phyloP scores from a whole-genome alignment of 2,329 filamentous ascomycete species.

The Fusarium keratoplasticum region DNA sequence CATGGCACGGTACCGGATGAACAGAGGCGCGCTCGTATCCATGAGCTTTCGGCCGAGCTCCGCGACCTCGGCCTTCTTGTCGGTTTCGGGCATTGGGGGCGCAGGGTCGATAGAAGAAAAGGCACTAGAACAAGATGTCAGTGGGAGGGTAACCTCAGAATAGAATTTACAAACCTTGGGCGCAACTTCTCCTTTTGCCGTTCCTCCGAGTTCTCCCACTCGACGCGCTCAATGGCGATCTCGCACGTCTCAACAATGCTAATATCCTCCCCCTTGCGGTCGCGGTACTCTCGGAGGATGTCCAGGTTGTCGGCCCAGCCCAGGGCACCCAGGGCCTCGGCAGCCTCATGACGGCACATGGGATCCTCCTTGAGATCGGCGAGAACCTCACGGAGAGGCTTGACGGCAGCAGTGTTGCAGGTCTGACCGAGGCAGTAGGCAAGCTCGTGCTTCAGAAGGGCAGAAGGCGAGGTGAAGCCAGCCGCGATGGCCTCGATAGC shows the following conservation, averaged over 20 bases:
- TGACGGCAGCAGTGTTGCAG: constrained; percentile 78
- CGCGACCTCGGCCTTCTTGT: constrained; percentile 78
- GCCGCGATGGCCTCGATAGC: constrained; percentile 87
- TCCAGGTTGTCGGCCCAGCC: constrained; percentile 80
- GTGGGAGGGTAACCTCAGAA: constrained; percentile 36
- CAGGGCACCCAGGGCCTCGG: constrained; percentile 91
- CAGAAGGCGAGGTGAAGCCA: constrained; percentile 85
- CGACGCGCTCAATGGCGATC: constrained; percentile 92
- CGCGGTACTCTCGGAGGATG: constrained; percentile 77
- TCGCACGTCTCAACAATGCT: constrained; percentile 97
- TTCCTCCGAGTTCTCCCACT: constrained; percentile 87
- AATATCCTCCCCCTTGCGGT: constrained; percentile 79
- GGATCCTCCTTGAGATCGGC: constrained; percentile 84
- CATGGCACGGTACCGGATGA: constrained; percentile 97
- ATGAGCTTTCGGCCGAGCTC: constrained; percentile 82
- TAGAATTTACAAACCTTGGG: constrained; percentile 71
- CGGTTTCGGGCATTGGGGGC: constrained; percentile 82
- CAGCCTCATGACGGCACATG: constrained; percentile 97
- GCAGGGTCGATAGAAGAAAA: constrained; percentile 97
- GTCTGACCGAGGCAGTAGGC: constrained; percentile 97
- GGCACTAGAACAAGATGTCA: constrained; percentile 70
- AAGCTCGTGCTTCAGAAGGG: constrained; percentile 93
- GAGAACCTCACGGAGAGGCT: constrained; percentile 78
- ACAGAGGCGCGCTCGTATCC: constrained; percentile 82
- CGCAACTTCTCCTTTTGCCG: constrained; percentile 81